Evolutionary conservation across 202 grass and related monocot species (phyloP), one percentile per base, ranked within the genome.

Genomic region (Musa balbisiana): DNA sequence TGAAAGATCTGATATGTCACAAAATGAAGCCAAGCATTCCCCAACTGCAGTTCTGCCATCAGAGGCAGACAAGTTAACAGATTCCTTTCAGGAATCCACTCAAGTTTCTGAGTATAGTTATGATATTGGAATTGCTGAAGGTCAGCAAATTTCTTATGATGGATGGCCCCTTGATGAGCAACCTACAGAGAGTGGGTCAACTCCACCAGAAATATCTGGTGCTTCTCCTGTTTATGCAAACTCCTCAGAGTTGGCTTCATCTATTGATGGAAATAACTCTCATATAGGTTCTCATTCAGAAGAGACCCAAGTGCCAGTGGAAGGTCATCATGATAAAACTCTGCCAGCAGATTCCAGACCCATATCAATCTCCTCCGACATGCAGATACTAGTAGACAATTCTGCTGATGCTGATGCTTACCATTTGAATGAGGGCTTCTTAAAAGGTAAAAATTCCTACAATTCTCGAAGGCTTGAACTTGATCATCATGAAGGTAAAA

Each of bases 161-260:
- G 91, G 91, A 62, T 99, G 91, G 91, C 55, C 82, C 73, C 9
- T 80, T n/a, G 90, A 92, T 13, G 78, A 89, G 53, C 83, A 81
- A 77, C 62, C 67, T 84, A 64, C 49, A 77, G 82, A 49, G 72
- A 79, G 79, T 9, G 77, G 67, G 62, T 70, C 74, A 53, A 68
- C 60, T 23, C 64, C 78, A 56, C 26, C 51, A 79, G 80, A 87
- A 75, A 87, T 70, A 76, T 89, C 90, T 43, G 82, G 67, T 56
- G 84, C 53, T 53, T 22, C 52, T 77, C 81, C 78, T 11, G 22
- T 60, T 53, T 76, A 77, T 21, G 80, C 79, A 71, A 54, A 79
- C 76, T 55, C 51, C 43, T 74, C 71, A 82, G 72, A 55, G 53
- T 55, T 55, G 52, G 8, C 68, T 20, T 81, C 78, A 83, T 76